Conservation (phyloP, 345 rosid genomes). For the Abelmoschus esculentus region DNA sequence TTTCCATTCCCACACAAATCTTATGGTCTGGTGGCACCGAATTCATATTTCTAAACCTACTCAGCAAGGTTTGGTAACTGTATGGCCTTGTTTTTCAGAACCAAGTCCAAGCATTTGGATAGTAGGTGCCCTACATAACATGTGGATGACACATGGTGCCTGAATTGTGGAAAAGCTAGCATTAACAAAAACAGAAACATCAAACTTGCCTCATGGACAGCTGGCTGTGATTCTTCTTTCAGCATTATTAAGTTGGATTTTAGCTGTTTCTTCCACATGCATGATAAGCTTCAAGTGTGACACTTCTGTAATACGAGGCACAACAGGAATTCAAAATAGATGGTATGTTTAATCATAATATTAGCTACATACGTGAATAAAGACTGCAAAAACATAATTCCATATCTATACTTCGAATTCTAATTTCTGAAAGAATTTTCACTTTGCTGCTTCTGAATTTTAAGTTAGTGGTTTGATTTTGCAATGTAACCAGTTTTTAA, state of each 20-base stretch:
- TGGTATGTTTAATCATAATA: conserved; percentile 1
- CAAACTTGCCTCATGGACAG: conserved; percentile 63
- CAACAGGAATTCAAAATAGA: neutral
- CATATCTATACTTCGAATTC: neutral
- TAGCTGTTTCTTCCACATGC: conserved; percentile 57
- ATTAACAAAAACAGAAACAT: conserved; percentile 4
- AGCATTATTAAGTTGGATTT: conserved; percentile 52
- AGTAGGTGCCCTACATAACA: neutral
- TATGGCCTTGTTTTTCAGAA: neutral
- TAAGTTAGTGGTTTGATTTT: neutral
- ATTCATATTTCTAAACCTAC: neutral
- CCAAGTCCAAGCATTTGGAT: conserved; percentile 8
- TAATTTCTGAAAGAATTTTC: neutral
- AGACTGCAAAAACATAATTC: neutral
- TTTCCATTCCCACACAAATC: neutral
- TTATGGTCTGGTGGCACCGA: neutral
- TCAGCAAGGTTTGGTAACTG: neutral
- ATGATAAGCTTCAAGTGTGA: conserved; percentile 59
- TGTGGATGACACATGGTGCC: neutral
- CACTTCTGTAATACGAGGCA: conserved; percentile 40
- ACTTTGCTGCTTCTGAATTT: neutral
- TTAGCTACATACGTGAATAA: conserved; percentile 12
- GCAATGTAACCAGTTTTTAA: neutral
- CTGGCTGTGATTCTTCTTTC: conserved; percentile 44
- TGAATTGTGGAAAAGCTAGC: neutral